Conservation (phyloP, 257 asterid genomes). For the Plantago elongata region DNA sequence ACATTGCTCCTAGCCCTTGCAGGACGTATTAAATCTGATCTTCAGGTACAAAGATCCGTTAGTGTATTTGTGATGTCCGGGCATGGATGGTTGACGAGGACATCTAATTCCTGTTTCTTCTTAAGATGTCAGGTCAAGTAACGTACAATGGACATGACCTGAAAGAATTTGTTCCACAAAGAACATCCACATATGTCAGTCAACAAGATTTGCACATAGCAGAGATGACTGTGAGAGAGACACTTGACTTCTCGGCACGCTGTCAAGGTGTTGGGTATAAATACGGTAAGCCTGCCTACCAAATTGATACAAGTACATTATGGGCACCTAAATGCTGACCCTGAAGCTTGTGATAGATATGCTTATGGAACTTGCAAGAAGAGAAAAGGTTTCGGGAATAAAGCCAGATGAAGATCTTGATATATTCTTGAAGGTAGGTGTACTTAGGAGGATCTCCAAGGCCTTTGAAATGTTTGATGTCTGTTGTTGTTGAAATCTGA, state of each 20-base stretch:
- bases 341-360: slow-evolving; percentile 50
- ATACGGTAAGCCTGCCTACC: slow-evolving; percentile 51
- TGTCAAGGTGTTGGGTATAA: slow-evolving; percentile 92
- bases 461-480: no score
- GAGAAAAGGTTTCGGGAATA: slow-evolving; percentile 78
- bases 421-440: slow-evolving; percentile 74
- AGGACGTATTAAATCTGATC: slow-evolving; percentile 79
- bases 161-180: slow-evolving; percentile 86
- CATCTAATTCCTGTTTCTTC: slow-evolving; percentile 22
- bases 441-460: slow-evolving; percentile 9
- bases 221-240: slow-evolving; percentile 96
- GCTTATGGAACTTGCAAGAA: slow-evolving; percentile 90
- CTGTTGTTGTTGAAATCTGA: no score
- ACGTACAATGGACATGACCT: slow-evolving; percentile 89
- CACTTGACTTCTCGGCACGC: slow-evolving; percentile 75
- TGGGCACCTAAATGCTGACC: slow-evolving; percentile 33
- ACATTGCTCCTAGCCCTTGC: slow-evolving; percentile 85
- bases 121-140: slow-evolving; percentile 81
- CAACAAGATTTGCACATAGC: slow-evolving; percentile 91
- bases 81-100: neutral
- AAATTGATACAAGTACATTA: slow-evolving; percentile 15
- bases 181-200: slow-evolving; percentile 75
- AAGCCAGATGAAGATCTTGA: slow-evolving; percentile 98
- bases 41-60: slow-evolving; percentile 50
- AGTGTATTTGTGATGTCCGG: neutral